A percentile compares a stretch with the other conserved stretches of the same genome.
Evolutionary conservation across 2,329 filamentous ascomycete species (phyloP).

Genomic region (Colletotrichum costaricense): DNA sequence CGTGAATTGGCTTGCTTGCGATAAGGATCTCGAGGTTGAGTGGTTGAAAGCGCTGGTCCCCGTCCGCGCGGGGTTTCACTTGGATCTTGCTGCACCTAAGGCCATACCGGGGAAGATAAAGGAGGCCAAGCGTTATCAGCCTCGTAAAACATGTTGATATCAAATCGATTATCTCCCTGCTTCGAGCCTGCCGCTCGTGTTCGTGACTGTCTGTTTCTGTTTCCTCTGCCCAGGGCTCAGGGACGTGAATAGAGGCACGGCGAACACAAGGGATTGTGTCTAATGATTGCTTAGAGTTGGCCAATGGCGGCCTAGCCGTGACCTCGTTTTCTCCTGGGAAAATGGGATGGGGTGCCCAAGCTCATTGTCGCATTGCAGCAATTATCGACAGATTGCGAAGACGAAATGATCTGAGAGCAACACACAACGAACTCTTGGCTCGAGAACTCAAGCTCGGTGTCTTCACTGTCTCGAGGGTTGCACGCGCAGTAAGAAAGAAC

Average conservation of each 20-base stretch:
- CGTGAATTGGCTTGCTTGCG: background rate
- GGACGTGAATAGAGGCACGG: background rate
- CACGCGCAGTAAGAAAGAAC: background rate
- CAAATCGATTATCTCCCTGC: background rate
- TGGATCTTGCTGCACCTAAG: background rate
- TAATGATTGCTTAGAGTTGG: background rate
- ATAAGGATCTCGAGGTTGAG: background rate
- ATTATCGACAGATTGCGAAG: background rate
- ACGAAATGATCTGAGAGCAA: background rate
- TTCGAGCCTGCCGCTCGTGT: background rate
- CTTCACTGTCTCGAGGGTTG: background rate
- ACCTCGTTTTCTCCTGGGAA: background rate
- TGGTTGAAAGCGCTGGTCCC: background rate
- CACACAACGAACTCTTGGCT: background rate
- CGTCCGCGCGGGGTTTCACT: conserved; percentile 3
- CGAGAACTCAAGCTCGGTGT: background rate
- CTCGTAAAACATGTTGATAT: background rate
- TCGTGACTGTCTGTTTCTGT: background rate
- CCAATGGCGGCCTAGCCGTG: background rate
- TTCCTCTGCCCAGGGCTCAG: background rate
- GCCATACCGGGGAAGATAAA: background rate
- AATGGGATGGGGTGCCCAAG: background rate
- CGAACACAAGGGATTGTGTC: background rate
- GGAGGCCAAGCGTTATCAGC: background rate
- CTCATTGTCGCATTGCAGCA: background rate